Conservation (phyloP, 441 rosid genomes). For the Mallotus japonicus region DNA sequence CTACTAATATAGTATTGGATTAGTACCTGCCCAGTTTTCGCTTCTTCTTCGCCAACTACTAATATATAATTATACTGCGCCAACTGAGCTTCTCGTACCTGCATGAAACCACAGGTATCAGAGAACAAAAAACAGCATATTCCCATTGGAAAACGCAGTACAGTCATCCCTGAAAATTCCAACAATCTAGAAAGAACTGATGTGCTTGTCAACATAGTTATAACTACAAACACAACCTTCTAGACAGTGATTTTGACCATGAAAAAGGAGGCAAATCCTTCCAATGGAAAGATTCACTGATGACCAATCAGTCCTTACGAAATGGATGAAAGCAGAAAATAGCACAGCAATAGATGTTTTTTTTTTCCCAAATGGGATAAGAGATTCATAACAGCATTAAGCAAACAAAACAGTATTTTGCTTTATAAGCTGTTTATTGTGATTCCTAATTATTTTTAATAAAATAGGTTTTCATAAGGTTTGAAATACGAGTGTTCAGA, state of each 20-base stretch:
- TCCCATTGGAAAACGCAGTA: not conserved
- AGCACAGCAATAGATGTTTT: not conserved
- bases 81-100: conserved; percentile 97
- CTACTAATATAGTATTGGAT: not conserved
- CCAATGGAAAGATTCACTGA: not conserved
- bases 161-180: not conserved
- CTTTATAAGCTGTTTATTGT: too few relatives aligned
- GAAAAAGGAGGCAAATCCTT: not conserved
- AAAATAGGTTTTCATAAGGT: not conserved
- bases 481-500: not conserved
- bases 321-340: not conserved
- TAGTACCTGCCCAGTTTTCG: conserved; percentile 70
- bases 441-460: too few relatives aligned
- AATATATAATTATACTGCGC: conserved; percentile 92
- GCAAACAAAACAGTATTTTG: not conserved
- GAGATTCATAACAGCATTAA: not conserved
- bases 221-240: not conserved
- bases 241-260: not conserved
- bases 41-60: conserved; percentile 93
- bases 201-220: not conserved
- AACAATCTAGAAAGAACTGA: not conserved
- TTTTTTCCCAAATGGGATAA: too few relatives aligned
- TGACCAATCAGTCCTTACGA: not conserved
- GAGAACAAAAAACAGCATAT: not conserved
- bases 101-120: conserved; percentile 22